Base-by-base conservation (phyloP, 805 yeast genomes). In the Nakazawaea pomicola region DNA sequence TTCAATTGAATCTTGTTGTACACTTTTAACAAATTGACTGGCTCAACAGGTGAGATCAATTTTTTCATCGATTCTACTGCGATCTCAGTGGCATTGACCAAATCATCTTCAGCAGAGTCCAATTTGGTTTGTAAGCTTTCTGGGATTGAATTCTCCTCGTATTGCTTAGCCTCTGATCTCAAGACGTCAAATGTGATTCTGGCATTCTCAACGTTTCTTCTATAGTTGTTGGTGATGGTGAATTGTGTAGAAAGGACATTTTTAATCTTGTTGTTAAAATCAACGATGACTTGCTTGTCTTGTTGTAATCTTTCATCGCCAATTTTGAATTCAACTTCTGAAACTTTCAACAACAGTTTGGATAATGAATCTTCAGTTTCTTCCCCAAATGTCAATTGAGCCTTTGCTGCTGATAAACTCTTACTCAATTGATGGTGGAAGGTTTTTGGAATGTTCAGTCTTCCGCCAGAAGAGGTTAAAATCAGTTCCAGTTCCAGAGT, bases 11-110 rank as follows among this genome's bases (percentile, higher is more conserved):
- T 82, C 50, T 74, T 69, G 50, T 77, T 76, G 52, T 83, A 78
- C n/a, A 81, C 64, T 53, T 80, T 80, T 49, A 85, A 65, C 50
- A 85, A 63, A 44, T 74, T 70, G 36, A 84, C 68, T 41, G 78
- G 67, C 58, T 81, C 83, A 9, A 78, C 68, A 18, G 90, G 87
- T 46, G 73, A 76, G 49, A 85, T 76, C 42, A 85, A 66, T 49
- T 72, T 76, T 58, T 82, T 78, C 93, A 85, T 83, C 40, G 79
- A 77, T 51, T 77, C 75, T n/a, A 83, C 93, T 0, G 95, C 93
- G 20, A 72, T 65, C 43, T 83, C 82, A 4, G 89, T 84, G 19
- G 88, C 86, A 49, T 80, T 75, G 27, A 85, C 93, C 49, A 85
- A 74, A 47, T 83, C 91, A 56, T 85, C 95, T 60, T 85, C 95